A percentile compares a stretch with the other conserved stretches of the same genome.
Evolutionary conservation across 257 asterid genomes (phyloP).

Genomic region (Thymus quinquecostatus): DNA sequence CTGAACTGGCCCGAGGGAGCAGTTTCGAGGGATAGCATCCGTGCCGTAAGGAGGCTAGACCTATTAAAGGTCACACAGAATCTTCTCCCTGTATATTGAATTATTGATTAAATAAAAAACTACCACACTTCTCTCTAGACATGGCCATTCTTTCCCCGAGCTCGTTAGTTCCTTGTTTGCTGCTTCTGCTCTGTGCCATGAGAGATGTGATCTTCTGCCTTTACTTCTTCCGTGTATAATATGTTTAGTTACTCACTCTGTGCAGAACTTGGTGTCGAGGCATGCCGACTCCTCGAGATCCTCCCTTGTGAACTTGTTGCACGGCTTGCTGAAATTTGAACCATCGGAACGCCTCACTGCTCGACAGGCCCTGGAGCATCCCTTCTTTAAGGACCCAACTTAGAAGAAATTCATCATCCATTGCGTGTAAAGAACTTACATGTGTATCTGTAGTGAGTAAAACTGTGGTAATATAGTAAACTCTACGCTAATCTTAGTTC

Average conservation of each 20-base stretch:
- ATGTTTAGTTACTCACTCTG: neutral
- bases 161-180: neutral
- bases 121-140: neutral
- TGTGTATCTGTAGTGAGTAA: neutral
- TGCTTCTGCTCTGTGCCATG: neutral
- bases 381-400: constrained; percentile 57
- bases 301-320: constrained; percentile 54
- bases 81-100: neutral
- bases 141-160: neutral
- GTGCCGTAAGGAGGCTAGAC: constrained; percentile 56
- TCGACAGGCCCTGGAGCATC: constrained; percentile 65
- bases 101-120: neutral
- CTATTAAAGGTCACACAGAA: constrained; percentile 39
- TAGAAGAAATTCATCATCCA: constrained; percentile 7
- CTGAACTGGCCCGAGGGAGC: constrained; percentile 71
- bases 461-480: neutral
- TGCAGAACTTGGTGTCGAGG: constrained; percentile 60
- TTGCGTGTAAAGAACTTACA: neutral
- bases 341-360: constrained; percentile 70
- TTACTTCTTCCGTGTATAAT: neutral
- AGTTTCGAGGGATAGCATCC: constrained; percentile 57
- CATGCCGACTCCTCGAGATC: constrained; percentile 46
- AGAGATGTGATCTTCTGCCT: neutral
- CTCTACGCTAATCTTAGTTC: too few relatives aligned
- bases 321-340: constrained; percentile 65